Evolutionary conservation across 352 stramenopile species (phyloP), one percentile per base, ranked within the genome.

Genomic region (Peronospora belbahrii): DNA sequence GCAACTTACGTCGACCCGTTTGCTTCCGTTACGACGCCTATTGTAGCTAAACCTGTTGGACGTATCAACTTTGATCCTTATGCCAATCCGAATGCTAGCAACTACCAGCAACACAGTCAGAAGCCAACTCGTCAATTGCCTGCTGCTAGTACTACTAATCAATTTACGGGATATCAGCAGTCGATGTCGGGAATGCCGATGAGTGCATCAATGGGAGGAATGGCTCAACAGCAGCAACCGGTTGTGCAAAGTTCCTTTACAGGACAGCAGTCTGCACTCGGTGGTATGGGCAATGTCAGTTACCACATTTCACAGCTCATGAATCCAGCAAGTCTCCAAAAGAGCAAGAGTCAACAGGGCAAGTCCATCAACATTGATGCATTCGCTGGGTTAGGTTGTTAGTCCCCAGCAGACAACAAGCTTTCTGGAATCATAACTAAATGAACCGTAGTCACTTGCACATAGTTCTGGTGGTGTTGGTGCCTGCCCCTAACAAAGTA

Each of bases 301-400:
- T 85, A 81, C 59, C 88, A 80, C 57, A 91, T 91, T 42, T 88
- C 80, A 8, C 72, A 86, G 50, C 54, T 88, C 32, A 85, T 91
- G 77, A 86, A 88, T 49, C 80, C 80, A 8, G 74, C 65, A 33
- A 79, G 70, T 30, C 24, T 28, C 6, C 24, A 28, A 28, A 28
- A 28, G 11, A 9, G 3, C 7, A 6, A 28, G 13, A 44, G 56
- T 14, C 64, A 74, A 40, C 46, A 65, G 13, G 47, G 59, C 62
- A 83, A 88, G 59, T 68, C 65, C 38, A 89, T 92, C 57, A 85
- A 87, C 52, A 92, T 92, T 45, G 79, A 92, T 52, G 61, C 80
- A 6, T 92, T 92, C 50, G 74, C 77, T 23, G 64, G 61, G 14
- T 56, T 91, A 63, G 51, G 61, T 24, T 48, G 50, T 35, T 78